phyloP scores from a whole-genome alignment of 345 rosid genomes.

The Gynandropsis gynandra region DNA sequence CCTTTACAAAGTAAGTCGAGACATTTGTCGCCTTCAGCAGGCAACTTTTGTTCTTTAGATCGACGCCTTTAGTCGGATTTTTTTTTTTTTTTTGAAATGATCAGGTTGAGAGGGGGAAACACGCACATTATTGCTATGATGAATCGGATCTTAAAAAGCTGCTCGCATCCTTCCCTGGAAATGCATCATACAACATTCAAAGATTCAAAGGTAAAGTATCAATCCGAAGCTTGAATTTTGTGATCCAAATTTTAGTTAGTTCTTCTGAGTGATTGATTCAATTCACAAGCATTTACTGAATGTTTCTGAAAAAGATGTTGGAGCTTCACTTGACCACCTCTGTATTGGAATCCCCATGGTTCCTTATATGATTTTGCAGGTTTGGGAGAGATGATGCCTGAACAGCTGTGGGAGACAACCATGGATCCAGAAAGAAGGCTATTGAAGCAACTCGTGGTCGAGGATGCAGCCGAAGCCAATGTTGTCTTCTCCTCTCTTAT shows the following conservation, averaged over 20 bases:
- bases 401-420: constrained; percentile 95
- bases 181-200: constrained; percentile 85
- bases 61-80: background rate
- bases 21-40: constrained; percentile 13
- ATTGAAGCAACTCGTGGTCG: constrained; percentile 71
- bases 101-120: constrained; percentile 92
- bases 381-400: constrained; percentile 99
- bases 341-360: too few relatives aligned
- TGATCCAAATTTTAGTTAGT: background rate
- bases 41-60: constrained; percentile 5
- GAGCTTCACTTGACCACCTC: too few relatives aligned
- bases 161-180: constrained; percentile 52
- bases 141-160: constrained; percentile 66
- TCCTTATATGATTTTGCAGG: constrained; percentile 35
- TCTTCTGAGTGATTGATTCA: too few relatives aligned
- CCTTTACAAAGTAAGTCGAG: constrained; percentile 63
- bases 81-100: constrained; percentile 21
- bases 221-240: constrained; percentile 4
- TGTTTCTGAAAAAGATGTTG: too few relatives aligned
- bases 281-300: too few relatives aligned
- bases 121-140: constrained; percentile 67
- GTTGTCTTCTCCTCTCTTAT: constrained; percentile 79
- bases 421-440: constrained; percentile 81
- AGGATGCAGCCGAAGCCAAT: constrained; percentile 74
- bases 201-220: constrained; percentile 81